Percentiles rank a stretch among this genome's conserved stretches.
Conservation (phyloP, 2,329 filamentous ascomycete genomes). For the Sphaceloma murrayae region DNA sequence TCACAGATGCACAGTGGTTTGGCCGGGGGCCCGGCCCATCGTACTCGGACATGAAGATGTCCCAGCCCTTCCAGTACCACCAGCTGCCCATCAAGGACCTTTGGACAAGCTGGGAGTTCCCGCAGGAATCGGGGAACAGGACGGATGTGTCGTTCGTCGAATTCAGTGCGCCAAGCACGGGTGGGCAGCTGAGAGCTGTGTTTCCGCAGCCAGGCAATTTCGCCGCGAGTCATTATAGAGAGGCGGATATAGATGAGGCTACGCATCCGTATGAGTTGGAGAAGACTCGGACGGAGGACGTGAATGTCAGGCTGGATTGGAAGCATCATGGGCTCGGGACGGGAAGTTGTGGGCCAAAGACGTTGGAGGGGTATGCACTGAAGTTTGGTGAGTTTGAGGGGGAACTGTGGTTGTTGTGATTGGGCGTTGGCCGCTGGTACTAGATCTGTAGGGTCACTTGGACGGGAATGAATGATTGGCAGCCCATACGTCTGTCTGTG, state of each 20-base stretch:
- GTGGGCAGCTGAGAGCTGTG: not conserved
- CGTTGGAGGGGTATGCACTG: slow-evolving; percentile 33
- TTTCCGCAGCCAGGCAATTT: not conserved
- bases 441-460: no score
- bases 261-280: slow-evolving; percentile 55
- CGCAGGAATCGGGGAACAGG: slow-evolving; percentile 58
- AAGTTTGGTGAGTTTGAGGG: slow-evolving; percentile 30
- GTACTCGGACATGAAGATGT: slow-evolving; percentile 56
- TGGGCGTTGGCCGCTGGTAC: no score
- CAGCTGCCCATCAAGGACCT: slow-evolving; percentile 39
- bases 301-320: slow-evolving; percentile 51
- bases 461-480: no score
- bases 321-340: slow-evolving; percentile 54
- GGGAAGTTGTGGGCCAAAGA: slow-evolving; percentile 51
- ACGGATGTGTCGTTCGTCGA: slow-evolving; percentile 34
- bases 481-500: no score
- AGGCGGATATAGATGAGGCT: slow-evolving; percentile 30
- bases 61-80: slow-evolving; percentile 47
- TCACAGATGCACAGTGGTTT: slow-evolving; percentile 49
- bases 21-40: slow-evolving; percentile 56
- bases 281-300: slow-evolving; percentile 44
- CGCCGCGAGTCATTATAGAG: not conserved
- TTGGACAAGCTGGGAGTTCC: slow-evolving; percentile 53
- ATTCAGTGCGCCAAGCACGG: not conserved
- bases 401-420: slow-evolving; percentile 4